phyloP scores from a whole-genome alignment of 2,329 filamentous ascomycete species.

The Sporothrix schenckii region DNA sequence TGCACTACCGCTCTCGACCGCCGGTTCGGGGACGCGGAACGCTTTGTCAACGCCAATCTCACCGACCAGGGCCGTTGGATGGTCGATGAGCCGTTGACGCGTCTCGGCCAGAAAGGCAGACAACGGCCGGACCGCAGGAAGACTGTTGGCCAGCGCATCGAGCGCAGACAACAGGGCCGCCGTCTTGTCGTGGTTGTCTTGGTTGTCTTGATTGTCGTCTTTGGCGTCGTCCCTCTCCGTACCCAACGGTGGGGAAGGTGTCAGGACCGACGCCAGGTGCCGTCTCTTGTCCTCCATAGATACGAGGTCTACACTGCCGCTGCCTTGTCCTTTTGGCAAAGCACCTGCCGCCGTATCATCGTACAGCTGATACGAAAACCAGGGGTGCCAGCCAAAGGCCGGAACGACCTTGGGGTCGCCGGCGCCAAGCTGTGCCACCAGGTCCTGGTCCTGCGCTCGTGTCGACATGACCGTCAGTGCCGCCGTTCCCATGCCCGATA shows the following conservation, averaged over 20 bases:
- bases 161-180: constrained; percentile 44
- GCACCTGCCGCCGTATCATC: constrained; percentile 52
- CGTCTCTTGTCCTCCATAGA: constrained; percentile 47
- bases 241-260: constrained; percentile 49
- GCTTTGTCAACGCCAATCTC: constrained; percentile 78
- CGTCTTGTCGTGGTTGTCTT: constrained; percentile 34
- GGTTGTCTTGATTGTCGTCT: background rate
- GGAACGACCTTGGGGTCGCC: constrained; percentile 55
- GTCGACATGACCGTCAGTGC: constrained; percentile 77
- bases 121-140: constrained; percentile 63
- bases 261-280: constrained; percentile 70
- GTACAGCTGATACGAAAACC: constrained; percentile 80
- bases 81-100: constrained; percentile 55
- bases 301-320: background rate
- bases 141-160: constrained; percentile 49
- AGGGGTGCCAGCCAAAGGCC: constrained; percentile 86
- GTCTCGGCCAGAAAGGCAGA: constrained; percentile 54
- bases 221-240: background rate
- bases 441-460: constrained; percentile 71
- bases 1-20: constrained; percentile 35
- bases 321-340: background rate
- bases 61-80: constrained; percentile 68
- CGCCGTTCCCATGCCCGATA: constrained; percentile 67
- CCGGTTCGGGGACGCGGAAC: constrained; percentile 70
- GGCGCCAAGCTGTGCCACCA: constrained; percentile 66